Evolutionary conservation across 1,284 basidiomycete species (phyloP).

Genomic region (Cutaneotrichosporon daszewskae): DNA sequence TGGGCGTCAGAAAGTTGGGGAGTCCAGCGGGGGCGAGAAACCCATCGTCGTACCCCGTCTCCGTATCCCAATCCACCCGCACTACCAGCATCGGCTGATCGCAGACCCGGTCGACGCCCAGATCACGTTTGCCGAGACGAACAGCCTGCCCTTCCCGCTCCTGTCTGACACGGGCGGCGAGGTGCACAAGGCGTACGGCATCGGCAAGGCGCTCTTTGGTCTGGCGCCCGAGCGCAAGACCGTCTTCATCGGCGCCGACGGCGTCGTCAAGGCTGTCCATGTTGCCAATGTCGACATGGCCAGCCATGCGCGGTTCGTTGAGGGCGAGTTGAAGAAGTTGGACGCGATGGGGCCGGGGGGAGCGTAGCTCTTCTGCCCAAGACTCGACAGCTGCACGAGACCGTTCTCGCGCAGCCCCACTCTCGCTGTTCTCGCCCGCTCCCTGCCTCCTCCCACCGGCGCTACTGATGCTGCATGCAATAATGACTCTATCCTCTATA

Average conservation of each 20-base stretch:
- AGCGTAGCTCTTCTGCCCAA: background rate
- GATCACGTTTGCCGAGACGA: conserved; percentile 63
- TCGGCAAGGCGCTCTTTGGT: conserved; percentile 62
- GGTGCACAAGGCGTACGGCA: conserved; percentile 59
- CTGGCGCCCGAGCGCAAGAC: conserved; percentile 56
- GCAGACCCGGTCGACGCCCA: conserved; percentile 62
- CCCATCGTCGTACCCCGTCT: too few relatives aligned
- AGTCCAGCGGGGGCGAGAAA: too few relatives aligned
- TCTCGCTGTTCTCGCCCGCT: too few relatives aligned
- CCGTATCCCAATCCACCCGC: too few relatives aligned
- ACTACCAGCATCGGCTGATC: background rate
- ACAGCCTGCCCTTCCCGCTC: conserved; percentile 67
- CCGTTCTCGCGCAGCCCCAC: too few relatives aligned
- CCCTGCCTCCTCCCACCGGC: too few relatives aligned
- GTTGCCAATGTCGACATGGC: conserved; percentile 4
- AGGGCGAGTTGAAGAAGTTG: background rate
- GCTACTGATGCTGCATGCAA: background rate
- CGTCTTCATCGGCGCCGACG: conserved; percentile 64
- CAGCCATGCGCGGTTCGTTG: background rate
- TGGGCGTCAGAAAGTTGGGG: too few relatives aligned
- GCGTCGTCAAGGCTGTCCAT: conserved; percentile 56
- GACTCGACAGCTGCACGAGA: background rate
- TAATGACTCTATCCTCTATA: background rate
- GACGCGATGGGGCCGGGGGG: too few relatives aligned
- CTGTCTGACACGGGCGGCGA: conserved; percentile 62